These are phyloP conservation scores for Colletotrichum sp. DNA, from an alignment of 2,329 filamentous ascomycete genomes.

Conservation along the genomic window DNA sequence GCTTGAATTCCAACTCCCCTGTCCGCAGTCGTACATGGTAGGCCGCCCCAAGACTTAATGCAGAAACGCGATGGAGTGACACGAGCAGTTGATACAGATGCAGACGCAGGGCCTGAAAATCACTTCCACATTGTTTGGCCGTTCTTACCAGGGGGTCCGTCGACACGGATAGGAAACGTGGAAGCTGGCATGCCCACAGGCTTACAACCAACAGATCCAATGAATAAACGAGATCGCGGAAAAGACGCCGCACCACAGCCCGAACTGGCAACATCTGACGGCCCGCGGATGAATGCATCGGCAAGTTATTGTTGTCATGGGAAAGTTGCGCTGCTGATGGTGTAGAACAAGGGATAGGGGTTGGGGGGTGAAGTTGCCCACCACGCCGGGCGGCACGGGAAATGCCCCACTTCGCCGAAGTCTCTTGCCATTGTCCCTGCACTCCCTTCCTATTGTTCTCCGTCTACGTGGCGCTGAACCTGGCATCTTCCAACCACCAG, in stretches of 20 bases:
- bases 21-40: neutral
- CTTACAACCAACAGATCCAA: neutral
- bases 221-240: neutral
- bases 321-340: neutral
- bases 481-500: neutral
- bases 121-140: neutral
- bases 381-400: neutral
- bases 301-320: neutral
- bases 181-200: neutral
- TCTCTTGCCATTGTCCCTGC: constrained; percentile 1
- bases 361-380: neutral
- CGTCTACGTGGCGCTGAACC: neutral
- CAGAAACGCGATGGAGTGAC: neutral
- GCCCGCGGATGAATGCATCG: neutral
- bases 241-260: neutral
- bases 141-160: neutral
- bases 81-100: neutral
- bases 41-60: neutral
- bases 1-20: neutral
- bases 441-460: constrained; percentile 16
- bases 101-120: neutral
- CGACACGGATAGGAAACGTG: neutral
- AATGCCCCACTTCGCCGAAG: neutral
- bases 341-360: neutral
- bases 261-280: neutral